A percentile compares a stretch with the other conserved stretches of the same genome.
Conservation (phyloP, 1,139 yeast species). For the Magnusiomyces ingens region DNA sequence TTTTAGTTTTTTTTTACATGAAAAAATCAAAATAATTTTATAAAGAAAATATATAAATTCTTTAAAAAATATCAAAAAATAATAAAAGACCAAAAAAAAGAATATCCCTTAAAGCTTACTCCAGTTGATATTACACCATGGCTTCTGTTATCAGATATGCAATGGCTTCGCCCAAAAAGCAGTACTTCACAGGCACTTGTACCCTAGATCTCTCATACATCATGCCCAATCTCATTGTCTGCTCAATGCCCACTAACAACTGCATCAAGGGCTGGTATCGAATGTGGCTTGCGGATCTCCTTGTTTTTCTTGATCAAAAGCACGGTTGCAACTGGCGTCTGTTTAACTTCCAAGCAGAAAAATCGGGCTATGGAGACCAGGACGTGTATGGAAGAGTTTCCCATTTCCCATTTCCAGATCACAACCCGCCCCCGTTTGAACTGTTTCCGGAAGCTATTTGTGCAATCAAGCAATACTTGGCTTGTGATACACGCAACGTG, state of each 20-base stretch:
- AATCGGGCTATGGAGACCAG: constrained; percentile 42
- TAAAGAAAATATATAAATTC: not conserved
- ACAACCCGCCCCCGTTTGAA: constrained; percentile 62
- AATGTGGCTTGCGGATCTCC: constrained; percentile 47
- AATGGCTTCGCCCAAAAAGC: constrained; percentile 25
- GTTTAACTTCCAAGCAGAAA: constrained; percentile 66
- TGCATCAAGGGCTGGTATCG: constrained; percentile 46
- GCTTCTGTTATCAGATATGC: constrained; percentile 21
- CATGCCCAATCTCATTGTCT: constrained; percentile 53
- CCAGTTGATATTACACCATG: constrained; percentile 38
- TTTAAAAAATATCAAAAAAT: not conserved
- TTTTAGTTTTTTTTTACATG: not conserved
- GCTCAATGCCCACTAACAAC: constrained; percentile 62
- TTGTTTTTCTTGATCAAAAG: constrained; percentile 41
- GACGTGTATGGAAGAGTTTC: constrained; percentile 33
- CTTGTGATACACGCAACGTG: constrained; percentile 36
- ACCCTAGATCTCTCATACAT: constrained; percentile 59
- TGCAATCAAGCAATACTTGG: constrained; percentile 43
- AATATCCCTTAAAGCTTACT: not conserved
- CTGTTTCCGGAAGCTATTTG: constrained; percentile 41
- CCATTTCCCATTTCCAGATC: constrained; percentile 64
- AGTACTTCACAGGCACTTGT: constrained; percentile 18
- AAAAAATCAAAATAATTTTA: not conserved
- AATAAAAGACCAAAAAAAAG: not conserved
- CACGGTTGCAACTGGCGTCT: constrained; percentile 62